Conservation (phyloP, 441 rosid genomes). For the Pelargonium fulgidum region DNA sequence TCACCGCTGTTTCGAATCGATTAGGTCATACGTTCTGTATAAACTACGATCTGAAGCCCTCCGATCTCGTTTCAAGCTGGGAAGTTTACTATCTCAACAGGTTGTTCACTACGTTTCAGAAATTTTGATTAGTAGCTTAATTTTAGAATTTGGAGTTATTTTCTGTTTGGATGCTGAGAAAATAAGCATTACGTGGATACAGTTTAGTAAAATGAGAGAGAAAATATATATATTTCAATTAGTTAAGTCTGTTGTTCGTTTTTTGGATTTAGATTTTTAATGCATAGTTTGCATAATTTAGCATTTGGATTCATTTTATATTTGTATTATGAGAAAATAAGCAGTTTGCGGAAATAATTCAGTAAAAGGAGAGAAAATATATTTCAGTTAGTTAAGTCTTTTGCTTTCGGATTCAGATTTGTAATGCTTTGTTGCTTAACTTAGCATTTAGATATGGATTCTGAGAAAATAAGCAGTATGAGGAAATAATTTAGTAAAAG, state of each 20-base stretch:
- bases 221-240: not conserved
- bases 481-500: not conserved
- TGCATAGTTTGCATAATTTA: no score
- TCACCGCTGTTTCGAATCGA: constrained; percentile 4
- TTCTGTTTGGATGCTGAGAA: constrained; percentile 8
- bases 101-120: not conserved
- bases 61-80: constrained; percentile 11
- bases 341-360: not conserved
- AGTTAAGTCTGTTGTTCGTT: not conserved
- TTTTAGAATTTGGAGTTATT: not conserved
- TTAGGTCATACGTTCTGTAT: constrained; percentile 9
- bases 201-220: not conserved
- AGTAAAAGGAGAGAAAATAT: not conserved
- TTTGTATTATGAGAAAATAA: not conserved
- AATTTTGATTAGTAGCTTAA: not conserved
- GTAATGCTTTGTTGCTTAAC: no score
- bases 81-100: constrained; percentile 12
- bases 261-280: no score
- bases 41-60: constrained; percentile 11
- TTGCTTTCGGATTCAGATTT: no score
- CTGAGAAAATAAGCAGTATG: constrained; percentile 1
- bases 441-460: not conserved
- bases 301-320: no score
- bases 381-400: not conserved
- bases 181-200: not conserved